These are phyloP conservation scores for Scalesia atractyloides DNA, from an alignment of 129 eudicot species.

Conservation along the genomic window DNA sequence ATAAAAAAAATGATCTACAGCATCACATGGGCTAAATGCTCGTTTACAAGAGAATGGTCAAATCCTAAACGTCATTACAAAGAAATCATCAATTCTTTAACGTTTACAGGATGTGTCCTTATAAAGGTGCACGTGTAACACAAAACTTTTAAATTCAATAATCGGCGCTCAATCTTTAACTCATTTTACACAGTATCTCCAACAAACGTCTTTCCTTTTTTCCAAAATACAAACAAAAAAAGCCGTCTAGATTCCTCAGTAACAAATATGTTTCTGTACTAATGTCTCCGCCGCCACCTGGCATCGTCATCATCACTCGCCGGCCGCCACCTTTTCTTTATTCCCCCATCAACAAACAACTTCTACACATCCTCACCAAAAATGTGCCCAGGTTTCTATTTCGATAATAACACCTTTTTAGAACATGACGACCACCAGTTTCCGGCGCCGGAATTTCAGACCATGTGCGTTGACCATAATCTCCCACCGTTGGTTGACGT, in stretches of 20 bases:
- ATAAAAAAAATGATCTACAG: no score
- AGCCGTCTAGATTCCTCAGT: constrained; percentile 1
- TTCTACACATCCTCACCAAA: not conserved
- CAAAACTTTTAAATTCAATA: no score
- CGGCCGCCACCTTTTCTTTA: not conserved
- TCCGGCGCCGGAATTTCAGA: not conserved
- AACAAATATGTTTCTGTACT: not conserved
- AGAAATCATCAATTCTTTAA: no score
- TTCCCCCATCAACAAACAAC: not conserved
- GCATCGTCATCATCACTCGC: not conserved
- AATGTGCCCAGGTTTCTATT: constrained; percentile 14
- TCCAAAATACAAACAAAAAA: constrained; percentile 10
- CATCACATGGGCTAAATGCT: no score
- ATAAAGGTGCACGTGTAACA: no score
- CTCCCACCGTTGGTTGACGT: constrained; percentile 25
- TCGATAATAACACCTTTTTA: constrained; percentile 5
- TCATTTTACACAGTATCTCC: no score
- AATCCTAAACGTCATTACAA: no score
- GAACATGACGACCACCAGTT: constrained; percentile 2
- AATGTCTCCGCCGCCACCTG: constrained; percentile 3
- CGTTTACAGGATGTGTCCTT: no score
- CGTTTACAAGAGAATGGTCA: no score
- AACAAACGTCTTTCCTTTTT: not conserved
- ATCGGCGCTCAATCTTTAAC: no score
- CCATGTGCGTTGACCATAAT: not conserved